Percentiles rank a stretch among this genome's conserved stretches.
phyloP scores from a whole-genome alignment of 768 basidiomycete species.

The Hygrophorus russula region DNA sequence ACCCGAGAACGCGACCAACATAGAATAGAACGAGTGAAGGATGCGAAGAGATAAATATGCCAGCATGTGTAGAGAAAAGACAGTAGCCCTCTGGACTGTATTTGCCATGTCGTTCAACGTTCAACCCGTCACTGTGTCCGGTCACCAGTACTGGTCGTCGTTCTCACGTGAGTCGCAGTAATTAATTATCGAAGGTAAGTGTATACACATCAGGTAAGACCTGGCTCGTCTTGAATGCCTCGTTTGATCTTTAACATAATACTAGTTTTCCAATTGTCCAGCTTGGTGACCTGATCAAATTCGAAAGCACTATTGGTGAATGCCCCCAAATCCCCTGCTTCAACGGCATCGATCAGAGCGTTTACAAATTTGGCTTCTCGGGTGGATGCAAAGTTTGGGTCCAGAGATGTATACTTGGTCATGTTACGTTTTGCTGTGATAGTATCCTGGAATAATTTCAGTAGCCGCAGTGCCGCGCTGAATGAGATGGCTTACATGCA shows the following conservation, averaged over 20 bases:
- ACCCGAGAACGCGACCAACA: constrained; percentile 28
- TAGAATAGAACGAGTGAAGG: constrained; percentile 47
- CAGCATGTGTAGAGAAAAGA: constrained; percentile 14
- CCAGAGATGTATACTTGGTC: constrained; percentile 66
- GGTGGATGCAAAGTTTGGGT: constrained; percentile 77
- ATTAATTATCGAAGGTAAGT: constrained; percentile 1
- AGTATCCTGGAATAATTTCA: constrained; percentile 46
- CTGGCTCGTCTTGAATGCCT: constrained; percentile 42
- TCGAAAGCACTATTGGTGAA: constrained; percentile 84
- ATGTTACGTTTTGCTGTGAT: constrained; percentile 77
- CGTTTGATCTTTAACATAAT: constrained; percentile 89
- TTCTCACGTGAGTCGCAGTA: background rate
- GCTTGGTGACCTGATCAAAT: constrained; percentile 83
- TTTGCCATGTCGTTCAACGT: background rate
- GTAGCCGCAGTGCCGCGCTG: background rate
- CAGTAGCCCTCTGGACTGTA: background rate
- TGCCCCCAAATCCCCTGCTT: constrained; percentile 49
- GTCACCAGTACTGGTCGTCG: no score
- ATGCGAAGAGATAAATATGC: constrained; percentile 36
- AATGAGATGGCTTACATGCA: constrained; percentile 45
- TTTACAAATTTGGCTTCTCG: constrained; percentile 87
- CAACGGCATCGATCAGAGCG: constrained; percentile 67
- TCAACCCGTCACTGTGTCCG: no score
- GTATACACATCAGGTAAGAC: constrained; percentile 20
- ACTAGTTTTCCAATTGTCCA: constrained; percentile 94